Percentiles rank a stretch among this genome's conserved stretches.
Conservation (phyloP, 129 eudicot genomes). For the Escallonia rubra region DNA sequence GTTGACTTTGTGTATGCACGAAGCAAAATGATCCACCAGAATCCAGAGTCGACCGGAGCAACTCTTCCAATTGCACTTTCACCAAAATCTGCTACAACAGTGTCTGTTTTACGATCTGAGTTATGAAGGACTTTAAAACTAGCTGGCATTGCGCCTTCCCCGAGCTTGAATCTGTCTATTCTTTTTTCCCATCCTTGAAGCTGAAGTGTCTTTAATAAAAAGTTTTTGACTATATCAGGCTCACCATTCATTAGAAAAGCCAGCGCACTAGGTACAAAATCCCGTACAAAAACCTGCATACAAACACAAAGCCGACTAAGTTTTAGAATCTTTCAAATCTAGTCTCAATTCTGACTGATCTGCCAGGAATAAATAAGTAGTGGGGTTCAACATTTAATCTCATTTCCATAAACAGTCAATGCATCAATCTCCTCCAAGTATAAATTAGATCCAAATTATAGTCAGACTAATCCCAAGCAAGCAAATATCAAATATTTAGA, state of each 20-base stretch:
- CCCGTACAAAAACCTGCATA: conserved; percentile 83
- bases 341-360: too few relatives aligned
- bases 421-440: too few relatives aligned
- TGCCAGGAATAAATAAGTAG: too few relatives aligned
- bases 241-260: conserved; percentile 97
- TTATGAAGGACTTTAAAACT: conserved; percentile 97
- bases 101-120: conserved; percentile 84
- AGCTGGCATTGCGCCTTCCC: conserved; percentile 99
- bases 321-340: too few relatives aligned
- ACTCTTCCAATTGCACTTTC: conserved; percentile 99
- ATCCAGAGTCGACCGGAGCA: conserved; percentile 98
- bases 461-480: too few relatives aligned
- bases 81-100: conserved; percentile 92
- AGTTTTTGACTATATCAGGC: conserved; percentile 93
- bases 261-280: conserved; percentile 96
- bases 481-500: too few relatives aligned
- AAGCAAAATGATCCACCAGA: conserved; percentile 99
- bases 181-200: conserved; percentile 97
- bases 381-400: too few relatives aligned
- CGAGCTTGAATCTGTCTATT: conserved; percentile 86
- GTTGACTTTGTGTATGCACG: conserved; percentile 98
- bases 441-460: too few relatives aligned
- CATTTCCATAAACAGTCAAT: too few relatives aligned
- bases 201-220: conserved; percentile 79
- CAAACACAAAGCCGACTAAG: neutral